Percentiles rank a stretch among this genome's conserved stretches.
These are phyloP conservation scores for Aspergillus tamarii DNA, from an alignment of 2,329 filamentous ascomycete species.

Conservation along the genomic window DNA sequence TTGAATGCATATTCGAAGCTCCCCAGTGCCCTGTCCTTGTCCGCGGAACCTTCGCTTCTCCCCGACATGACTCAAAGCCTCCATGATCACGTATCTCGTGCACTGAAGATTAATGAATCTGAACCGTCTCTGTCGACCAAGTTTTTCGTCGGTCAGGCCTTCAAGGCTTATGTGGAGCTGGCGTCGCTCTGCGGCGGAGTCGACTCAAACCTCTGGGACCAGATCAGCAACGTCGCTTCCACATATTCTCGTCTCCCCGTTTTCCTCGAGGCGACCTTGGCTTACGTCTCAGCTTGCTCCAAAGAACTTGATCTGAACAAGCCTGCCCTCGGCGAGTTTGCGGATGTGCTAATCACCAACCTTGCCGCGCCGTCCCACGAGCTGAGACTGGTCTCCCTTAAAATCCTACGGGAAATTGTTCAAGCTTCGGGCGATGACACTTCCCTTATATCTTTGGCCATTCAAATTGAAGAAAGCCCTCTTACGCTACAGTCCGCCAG, in stretches of 20 bases:
- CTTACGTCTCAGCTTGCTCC: constrained; percentile 46
- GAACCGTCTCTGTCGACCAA: constrained; percentile 66
- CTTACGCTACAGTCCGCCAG: constrained; percentile 76
- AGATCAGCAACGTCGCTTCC: constrained; percentile 67
- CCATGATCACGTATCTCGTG: constrained; percentile 67
- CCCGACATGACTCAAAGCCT: constrained; percentile 68
- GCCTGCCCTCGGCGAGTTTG: constrained; percentile 63
- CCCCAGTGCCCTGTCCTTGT: constrained; percentile 62
- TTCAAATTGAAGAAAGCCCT: constrained; percentile 78
- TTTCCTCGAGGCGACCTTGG: constrained; percentile 67
- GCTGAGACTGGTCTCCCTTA: constrained; percentile 72
- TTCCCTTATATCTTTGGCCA: constrained; percentile 60
- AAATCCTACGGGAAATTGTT: constrained; percentile 65
- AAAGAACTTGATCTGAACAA: constrained; percentile 47
- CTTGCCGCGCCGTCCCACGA: constrained; percentile 75
- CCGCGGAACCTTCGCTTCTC: constrained; percentile 64
- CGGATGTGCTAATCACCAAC: constrained; percentile 69
- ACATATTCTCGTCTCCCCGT: constrained; percentile 66
- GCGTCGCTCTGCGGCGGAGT: constrained; percentile 61
- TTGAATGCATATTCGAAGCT: constrained; percentile 70
- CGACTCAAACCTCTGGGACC: constrained; percentile 64
- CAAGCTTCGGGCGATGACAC: constrained; percentile 51
- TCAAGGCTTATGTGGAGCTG: constrained; percentile 72
- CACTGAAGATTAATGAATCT: constrained; percentile 63
- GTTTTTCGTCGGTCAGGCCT: constrained; percentile 75